These are phyloP conservation scores for Magnaporthiopsis incrustans DNA, from an alignment of 2,329 filamentous ascomycete genomes.

Conservation along the genomic window DNA sequence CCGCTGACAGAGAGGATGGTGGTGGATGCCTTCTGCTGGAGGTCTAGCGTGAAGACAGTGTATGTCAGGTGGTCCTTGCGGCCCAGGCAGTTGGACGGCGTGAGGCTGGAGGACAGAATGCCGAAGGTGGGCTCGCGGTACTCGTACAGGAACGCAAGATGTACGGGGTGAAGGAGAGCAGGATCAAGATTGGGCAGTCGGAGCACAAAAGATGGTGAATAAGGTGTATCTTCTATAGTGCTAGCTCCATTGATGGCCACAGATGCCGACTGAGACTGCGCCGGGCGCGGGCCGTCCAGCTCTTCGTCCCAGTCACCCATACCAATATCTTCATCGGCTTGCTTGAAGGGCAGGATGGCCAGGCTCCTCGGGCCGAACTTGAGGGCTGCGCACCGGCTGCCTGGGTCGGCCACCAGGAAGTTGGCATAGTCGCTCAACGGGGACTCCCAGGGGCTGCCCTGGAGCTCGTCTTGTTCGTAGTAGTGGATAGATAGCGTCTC, in stretches of 20 bases:
- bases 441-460: conserved; percentile 73
- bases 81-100: conserved; percentile 69
- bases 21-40: conserved; percentile 88
- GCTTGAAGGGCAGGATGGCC: conserved; percentile 88
- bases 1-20: conserved; percentile 79
- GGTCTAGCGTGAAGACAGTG: conserved; percentile 89
- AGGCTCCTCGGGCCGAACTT: conserved; percentile 86
- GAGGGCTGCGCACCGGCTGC: conserved; percentile 86
- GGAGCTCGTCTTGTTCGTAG: conserved; percentile 90
- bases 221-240: conserved; percentile 59
- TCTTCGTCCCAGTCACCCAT: conserved; percentile 89
- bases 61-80: conserved; percentile 82
- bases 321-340: conserved; percentile 76
- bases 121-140: conserved; percentile 97
- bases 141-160: conserved; percentile 89
- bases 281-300: conserved; percentile 58
- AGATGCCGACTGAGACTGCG: conserved; percentile 32
- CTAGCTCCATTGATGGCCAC: conserved; percentile 31
- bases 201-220: conserved; percentile 87
- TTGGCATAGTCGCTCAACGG: conserved; percentile 69
- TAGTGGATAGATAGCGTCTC: conserved; percentile 93
- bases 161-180: conserved; percentile 76
- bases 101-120: conserved; percentile 71
- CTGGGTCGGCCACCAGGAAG: conserved; percentile 80
- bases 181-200: conserved; percentile 84